These are phyloP conservation scores for Globisporangium emineosum DNA, from an alignment of 352 stramenopile genomes.

Conservation along the genomic window DNA sequence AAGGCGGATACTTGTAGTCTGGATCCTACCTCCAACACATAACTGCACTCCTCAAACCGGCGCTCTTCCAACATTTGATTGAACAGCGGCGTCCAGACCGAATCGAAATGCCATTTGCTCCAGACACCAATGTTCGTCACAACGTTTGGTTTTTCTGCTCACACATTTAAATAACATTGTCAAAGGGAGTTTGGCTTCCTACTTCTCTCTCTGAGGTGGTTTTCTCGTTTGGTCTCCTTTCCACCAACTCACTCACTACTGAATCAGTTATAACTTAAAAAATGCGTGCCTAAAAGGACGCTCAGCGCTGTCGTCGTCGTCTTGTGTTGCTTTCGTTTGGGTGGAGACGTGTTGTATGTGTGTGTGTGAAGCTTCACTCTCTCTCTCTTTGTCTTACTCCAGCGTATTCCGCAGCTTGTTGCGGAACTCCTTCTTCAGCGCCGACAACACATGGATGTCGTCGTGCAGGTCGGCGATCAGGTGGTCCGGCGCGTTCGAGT, in stretches of 20 bases:
- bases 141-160: background rate
- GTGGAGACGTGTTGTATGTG: too few species aligned
- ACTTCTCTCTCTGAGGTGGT: background rate
- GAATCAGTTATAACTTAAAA: slow-evolving; percentile 10
- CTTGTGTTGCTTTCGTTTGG: background rate
- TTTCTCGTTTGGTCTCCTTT: background rate
- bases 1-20: too few species aligned
- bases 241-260: slow-evolving; percentile 1
- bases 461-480: slow-evolving; percentile 74
- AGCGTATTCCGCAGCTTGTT: slow-evolving; percentile 69
- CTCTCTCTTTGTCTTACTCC: slow-evolving; percentile 24
- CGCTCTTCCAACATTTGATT: too few species aligned
- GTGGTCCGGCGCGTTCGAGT: slow-evolving; percentile 62
- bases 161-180: slow-evolving; percentile 13
- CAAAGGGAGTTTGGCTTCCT: background rate
- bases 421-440: slow-evolving; percentile 76
- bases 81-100: too few species aligned
- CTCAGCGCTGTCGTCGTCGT: background rate
- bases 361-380: background rate
- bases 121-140: background rate
- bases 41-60: too few species aligned
- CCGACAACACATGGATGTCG: slow-evolving; percentile 78
- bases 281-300: background rate
- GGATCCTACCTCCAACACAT: too few species aligned
- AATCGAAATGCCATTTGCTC: background rate